A percentile compares a stretch with the other conserved stretches of the same genome.
Evolutionary conservation across 768 basidiomycete species (phyloP).

Genomic region (Steccherinum ochraceum): DNA sequence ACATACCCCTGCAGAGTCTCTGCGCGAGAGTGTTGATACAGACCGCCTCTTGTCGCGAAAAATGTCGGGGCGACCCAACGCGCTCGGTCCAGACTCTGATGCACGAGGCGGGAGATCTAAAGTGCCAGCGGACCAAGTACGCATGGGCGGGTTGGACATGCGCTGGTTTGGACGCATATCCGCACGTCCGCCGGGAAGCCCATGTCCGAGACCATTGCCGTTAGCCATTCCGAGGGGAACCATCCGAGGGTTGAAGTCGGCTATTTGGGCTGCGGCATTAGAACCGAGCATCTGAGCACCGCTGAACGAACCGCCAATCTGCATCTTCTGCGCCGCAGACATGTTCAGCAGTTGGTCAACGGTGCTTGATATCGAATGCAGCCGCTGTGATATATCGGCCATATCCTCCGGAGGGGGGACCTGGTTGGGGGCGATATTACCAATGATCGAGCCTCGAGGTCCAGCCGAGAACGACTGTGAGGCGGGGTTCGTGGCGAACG

Average conservation of each 20-base stretch:
- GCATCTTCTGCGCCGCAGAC: slow-evolving; percentile 68
- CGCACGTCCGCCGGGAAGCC: slow-evolving; percentile 50
- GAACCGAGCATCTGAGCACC: slow-evolving; percentile 20
- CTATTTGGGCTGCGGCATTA: slow-evolving; percentile 26
- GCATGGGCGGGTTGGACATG: slow-evolving; percentile 62
- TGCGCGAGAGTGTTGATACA: slow-evolving; percentile 57
- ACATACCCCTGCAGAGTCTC: slow-evolving; percentile 72
- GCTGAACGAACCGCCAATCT: slow-evolving; percentile 20
- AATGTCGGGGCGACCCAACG: slow-evolving; percentile 32
- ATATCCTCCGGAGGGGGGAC: slow-evolving; percentile 63
- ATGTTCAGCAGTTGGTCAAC: slow-evolving; percentile 80
- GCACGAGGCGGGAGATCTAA: slow-evolving; percentile 66
- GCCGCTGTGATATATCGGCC: slow-evolving; percentile 66
- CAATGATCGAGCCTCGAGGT: slow-evolving; percentile 57
- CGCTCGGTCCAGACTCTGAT: slow-evolving; percentile 27
- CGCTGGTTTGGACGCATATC: slow-evolving; percentile 58
- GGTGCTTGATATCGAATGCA: slow-evolving; percentile 75
- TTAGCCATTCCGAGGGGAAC: slow-evolving; percentile 8
- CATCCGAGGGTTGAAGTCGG: slow-evolving; percentile 35
- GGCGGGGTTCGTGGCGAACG: slow-evolving; percentile 53
- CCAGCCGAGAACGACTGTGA: slow-evolving; percentile 21
- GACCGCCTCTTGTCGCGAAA: slow-evolving; percentile 73
- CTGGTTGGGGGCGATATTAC: slow-evolving; percentile 70
- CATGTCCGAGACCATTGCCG: slow-evolving; percentile 32
- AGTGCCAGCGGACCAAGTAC: slow-evolving; percentile 82